Evolutionary conservation across 306 rosid genomes (phyloP), one percentile per base, ranked within the genome.

Genomic region (Inga leiocalycina): DNA sequence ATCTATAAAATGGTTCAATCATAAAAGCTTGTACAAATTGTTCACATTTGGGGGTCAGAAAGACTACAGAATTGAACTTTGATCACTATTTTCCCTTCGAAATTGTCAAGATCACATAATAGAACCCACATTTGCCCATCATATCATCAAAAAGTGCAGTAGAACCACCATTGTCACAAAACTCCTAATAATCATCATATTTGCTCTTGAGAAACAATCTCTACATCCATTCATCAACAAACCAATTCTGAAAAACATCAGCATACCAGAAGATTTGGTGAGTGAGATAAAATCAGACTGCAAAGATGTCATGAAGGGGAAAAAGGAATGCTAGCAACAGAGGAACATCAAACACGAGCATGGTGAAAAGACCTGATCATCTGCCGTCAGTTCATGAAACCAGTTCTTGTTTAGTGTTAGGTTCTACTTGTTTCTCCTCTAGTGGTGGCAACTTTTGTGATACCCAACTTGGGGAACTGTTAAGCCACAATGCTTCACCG

Each of bases 401-500:
- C 74, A 61, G 62, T 13, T 66, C 76, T n/a, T 80, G 57, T 35
- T 52, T 44, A 71, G 56, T 19, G 20, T 70, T 75, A 71, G 66
- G 74, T 22, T 32, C 66, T 12, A 4, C 79, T 66, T 80, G 75
- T 62, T 82, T 80, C 13, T 83, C 44, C 82, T 81, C 83, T 61
- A 82, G 13, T 72, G 97, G 91, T 57, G 88, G 84, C 84, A 87
- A 79, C 85, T 87, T 90, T 8, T 84, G 45, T 49, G 62, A 49
- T 34, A 78, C 95, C 97, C 95, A 93, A 44, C 67, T 82, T 9
- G 97, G 94, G 1, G 91, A 85, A 48, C 6, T 22, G 16, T 1
- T 1, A 10, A 93, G 91, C 95, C 97, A 91, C 14, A 93, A 82
- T 5, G 0, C 95, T 83, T 80, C 89, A 39, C 93, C 89, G 2